These are phyloP conservation scores for Lathyrus sativus DNA, from an alignment of 306 rosid genomes.

Conservation along the genomic window DNA sequence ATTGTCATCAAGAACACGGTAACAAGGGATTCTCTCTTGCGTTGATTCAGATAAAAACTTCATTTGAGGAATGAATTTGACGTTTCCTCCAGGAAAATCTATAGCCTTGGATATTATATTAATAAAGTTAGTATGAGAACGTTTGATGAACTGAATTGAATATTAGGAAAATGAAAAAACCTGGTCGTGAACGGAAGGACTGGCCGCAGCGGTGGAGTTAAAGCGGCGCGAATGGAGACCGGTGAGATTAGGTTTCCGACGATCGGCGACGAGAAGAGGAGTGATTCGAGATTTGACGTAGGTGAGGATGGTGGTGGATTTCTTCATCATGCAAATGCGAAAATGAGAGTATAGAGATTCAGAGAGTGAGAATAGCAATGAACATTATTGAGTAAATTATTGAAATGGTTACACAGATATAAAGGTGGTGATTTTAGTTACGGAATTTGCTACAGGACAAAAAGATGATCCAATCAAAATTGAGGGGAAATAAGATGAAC, in stretches of 20 bases:
- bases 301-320: slow-evolving; percentile 43
- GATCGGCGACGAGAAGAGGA: not conserved
- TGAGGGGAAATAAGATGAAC: not conserved
- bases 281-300: slow-evolving; percentile 41
- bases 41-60: slow-evolving; percentile 58
- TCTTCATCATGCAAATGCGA: slow-evolving; percentile 39
- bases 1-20: slow-evolving; percentile 72
- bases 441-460: no score
- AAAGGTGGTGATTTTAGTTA: no score
- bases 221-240: slow-evolving; percentile 37
- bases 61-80: slow-evolving; percentile 59
- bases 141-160: no score
- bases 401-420: no score
- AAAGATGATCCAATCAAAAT: no score
- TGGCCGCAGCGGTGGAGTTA: slow-evolving; percentile 46
- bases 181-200: slow-evolving; percentile 43
- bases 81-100: slow-evolving; percentile 83
- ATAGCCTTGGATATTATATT: not conserved
- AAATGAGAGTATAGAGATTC: not conserved
- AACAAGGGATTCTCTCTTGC: slow-evolving; percentile 58
- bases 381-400: no score
- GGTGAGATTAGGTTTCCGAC: slow-evolving; percentile 16
- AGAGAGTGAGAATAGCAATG: not conserved
- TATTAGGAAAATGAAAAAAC: not conserved
- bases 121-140: no score